A percentile compares a stretch with the other conserved stretches of the same genome.
Evolutionary conservation across 192 early-diverging fungal genomes (phyloP).

Genomic region (Chytriomyces confervae): DNA sequence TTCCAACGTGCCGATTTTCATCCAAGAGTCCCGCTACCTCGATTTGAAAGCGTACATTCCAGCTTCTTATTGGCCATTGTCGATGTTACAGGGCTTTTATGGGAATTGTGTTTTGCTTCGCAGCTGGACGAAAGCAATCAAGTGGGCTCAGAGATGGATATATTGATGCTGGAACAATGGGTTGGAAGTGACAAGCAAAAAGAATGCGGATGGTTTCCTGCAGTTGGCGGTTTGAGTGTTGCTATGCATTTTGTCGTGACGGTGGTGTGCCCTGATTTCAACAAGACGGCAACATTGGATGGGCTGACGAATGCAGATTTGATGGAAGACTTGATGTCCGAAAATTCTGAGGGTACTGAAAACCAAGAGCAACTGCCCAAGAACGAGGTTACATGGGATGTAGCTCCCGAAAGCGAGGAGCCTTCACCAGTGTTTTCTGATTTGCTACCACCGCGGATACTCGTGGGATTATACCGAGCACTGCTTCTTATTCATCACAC

Average conservation of each 20-base stretch:
- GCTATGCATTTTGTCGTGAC: constrained; percentile 14
- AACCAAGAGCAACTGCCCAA: not conserved
- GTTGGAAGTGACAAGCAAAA: not conserved
- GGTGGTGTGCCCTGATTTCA: not conserved
- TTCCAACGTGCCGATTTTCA: constrained; percentile 16
- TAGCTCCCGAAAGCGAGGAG: not conserved
- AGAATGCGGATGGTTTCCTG: constrained; percentile 24
- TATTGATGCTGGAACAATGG: constrained; percentile 1
- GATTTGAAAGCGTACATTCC: constrained; percentile 1
- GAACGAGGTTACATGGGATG: not conserved
- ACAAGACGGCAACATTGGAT: not conserved
- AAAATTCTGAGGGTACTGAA: not conserved
- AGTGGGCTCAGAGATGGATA: not conserved
- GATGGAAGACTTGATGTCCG: not conserved
- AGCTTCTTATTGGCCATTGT: not conserved
- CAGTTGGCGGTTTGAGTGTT: constrained; percentile 12
- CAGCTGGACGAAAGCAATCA: not conserved
- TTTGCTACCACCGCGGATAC: constrained; percentile 5
- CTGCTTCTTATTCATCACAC: constrained; percentile 23
- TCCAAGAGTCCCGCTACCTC: constrained; percentile 6
- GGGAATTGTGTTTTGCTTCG: constrained; percentile 25
- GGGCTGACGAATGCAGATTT: not conserved
- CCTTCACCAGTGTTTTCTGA: constrained; percentile 17
- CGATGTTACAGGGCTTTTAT: constrained; percentile 17
- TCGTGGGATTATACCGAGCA: constrained; percentile 9